These are phyloP conservation scores for Phytophthora cactorum DNA, from an alignment of 352 stramenopile species.

Conservation along the genomic window DNA sequence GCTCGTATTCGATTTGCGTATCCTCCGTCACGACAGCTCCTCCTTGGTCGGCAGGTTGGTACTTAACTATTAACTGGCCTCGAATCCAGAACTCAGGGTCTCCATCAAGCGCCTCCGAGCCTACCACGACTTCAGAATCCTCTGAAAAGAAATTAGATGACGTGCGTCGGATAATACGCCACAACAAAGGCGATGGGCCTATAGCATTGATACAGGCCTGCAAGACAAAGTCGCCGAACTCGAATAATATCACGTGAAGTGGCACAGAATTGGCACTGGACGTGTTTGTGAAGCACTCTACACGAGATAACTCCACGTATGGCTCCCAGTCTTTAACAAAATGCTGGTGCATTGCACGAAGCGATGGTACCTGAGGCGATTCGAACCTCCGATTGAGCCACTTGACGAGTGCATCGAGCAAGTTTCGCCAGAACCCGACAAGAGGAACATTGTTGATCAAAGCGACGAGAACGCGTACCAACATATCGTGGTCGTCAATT, in stretches of 20 bases:
- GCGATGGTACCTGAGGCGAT: slow-evolving; percentile 28
- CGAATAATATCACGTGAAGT: slow-evolving; percentile 35
- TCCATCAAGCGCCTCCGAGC: background rate
- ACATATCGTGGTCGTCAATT: slow-evolving; percentile 45
- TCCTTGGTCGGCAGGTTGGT: slow-evolving; percentile 14
- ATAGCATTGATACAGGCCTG: slow-evolving; percentile 44
- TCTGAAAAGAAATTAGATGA: slow-evolving; percentile 20
- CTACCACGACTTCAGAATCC: slow-evolving; percentile 14
- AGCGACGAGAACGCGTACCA: slow-evolving; percentile 41
- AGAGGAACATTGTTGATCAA: slow-evolving; percentile 48
- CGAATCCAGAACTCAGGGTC: slow-evolving; percentile 37
- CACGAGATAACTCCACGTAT: slow-evolving; percentile 26
- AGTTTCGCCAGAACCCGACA: slow-evolving; percentile 44
- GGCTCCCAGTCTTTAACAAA: slow-evolving; percentile 42
- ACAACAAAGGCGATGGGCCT: slow-evolving; percentile 34
- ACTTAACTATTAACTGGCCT: slow-evolving; percentile 34
- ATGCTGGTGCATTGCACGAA: slow-evolving; percentile 47
- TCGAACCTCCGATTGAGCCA: slow-evolving; percentile 43
- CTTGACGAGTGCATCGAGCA: slow-evolving; percentile 45
- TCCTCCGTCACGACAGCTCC: slow-evolving; percentile 31
- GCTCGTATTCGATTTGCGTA: slow-evolving; percentile 32
- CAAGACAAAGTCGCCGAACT: slow-evolving; percentile 38
- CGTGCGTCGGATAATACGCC: slow-evolving; percentile 41
- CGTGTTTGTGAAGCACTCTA: slow-evolving; percentile 36
- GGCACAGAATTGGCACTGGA: slow-evolving; percentile 11